Percentiles rank a stretch among this genome's conserved stretches.
Evolutionary conservation across 2,329 filamentous ascomycete genomes (phyloP).

Genomic region (Aspergillus udagawae): DNA sequence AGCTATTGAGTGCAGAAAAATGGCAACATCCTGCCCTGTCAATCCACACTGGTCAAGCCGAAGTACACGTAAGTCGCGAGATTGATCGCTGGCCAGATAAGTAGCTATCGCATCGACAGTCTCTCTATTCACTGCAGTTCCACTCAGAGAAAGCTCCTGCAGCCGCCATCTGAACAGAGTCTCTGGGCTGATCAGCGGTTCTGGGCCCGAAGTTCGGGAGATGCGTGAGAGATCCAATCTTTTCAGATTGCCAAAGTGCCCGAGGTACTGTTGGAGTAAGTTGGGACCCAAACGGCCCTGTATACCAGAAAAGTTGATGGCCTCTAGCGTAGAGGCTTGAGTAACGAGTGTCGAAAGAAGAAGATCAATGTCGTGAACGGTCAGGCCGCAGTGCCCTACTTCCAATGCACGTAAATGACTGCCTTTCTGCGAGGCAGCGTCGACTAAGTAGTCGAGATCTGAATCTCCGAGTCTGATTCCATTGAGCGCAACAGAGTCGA

Average conservation of each 20-base stretch:
- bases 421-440: constrained; percentile 61
- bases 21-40: constrained; percentile 61
- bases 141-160: constrained; percentile 62
- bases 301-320: constrained; percentile 64
- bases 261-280: constrained; percentile 63
- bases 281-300: constrained; percentile 61
- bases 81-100: constrained; percentile 60
- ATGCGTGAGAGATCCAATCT: constrained; percentile 64
- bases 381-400: constrained; percentile 57
- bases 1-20: constrained; percentile 61
- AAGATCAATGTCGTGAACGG: constrained; percentile 50
- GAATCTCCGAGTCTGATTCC: constrained; percentile 67
- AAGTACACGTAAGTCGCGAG: constrained; percentile 57
- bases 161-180: constrained; percentile 64
- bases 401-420: constrained; percentile 66
- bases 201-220: constrained; percentile 58
- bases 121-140: constrained; percentile 57
- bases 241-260: constrained; percentile 62
- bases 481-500: constrained; percentile 67
- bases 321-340: constrained; percentile 65
- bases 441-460: constrained; percentile 63
- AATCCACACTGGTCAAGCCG: constrained; percentile 64
- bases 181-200: constrained; percentile 62
- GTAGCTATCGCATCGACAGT: constrained; percentile 63
- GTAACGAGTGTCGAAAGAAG: constrained; percentile 60